Evolutionary conservation across 495 filamentous ascomycete genomes (phyloP), one percentile per base, ranked within the genome.

Genomic region (Hypoxylon crocopeplum): DNA sequence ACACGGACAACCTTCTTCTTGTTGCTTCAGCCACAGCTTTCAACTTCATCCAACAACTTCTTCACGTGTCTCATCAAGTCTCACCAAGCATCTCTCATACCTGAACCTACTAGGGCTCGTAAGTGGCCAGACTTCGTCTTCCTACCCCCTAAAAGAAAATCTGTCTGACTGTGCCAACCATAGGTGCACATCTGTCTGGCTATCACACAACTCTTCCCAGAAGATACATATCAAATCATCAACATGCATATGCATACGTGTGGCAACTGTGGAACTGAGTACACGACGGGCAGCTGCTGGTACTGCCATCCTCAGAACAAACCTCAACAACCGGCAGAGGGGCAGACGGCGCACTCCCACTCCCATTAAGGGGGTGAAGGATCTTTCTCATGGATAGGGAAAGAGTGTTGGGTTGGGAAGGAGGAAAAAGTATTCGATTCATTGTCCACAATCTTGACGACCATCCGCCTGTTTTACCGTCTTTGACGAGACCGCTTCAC

Each of bases 251-350:
- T 70, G 68, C 68, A 70, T 30, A 70, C 61, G 25, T 70, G 68
- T 46, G 68, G 64, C 29, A 68, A 70, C 65, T 70, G 68, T 50
- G 68, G 68, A 44, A 70, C 68, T 20, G 68, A 70, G 57, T 70
- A 70, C 50, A 70, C 68, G 29, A 68, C 64, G 55, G 68, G 68
- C 46, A 70, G 68, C 62, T 70, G 68, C 64, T 70, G 68, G 68
- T 70, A 70, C 49, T 70, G 68, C 48, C 68, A 70, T 68, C 68
- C 68, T 19, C 68, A 70, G 55, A 63, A 65, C 48, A 56, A 37
- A 47, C 54, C 56, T 58, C 49, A 50, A 38, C 19, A 33, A 51
- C 41, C 45, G 13, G 13, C 27, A 37, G 44, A 51, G 29, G 48
- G 32, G 33, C 53, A 57, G 41, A 42, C 42, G 32, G 33, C 46